Evolutionary conservation across 495 filamentous ascomycete species (phyloP).

Genomic region (Penicillium simplicissimum): DNA sequence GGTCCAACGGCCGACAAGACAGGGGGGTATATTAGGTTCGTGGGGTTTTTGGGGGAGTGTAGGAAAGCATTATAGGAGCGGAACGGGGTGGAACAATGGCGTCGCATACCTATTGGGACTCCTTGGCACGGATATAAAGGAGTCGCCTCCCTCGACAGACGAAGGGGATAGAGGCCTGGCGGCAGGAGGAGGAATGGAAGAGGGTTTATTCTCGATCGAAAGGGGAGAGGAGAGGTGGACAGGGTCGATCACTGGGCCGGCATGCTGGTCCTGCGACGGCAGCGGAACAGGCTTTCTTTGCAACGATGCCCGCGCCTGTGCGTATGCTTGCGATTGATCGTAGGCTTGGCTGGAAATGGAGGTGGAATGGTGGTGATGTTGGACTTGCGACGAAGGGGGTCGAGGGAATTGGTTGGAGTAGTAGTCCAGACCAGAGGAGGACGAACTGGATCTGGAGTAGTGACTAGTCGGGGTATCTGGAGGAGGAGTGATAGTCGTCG

Average conservation of each 20-base stretch:
- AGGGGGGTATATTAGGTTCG: not conserved
- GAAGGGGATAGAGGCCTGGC: slow-evolving; percentile 24
- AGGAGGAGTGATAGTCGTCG: slow-evolving; percentile 13
- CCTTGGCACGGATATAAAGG: slow-evolving; percentile 37
- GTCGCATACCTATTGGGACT: slow-evolving; percentile 47
- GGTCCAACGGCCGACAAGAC: not conserved
- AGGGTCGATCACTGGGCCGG: slow-evolving; percentile 31
- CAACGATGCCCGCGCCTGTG: slow-evolving; percentile 9
- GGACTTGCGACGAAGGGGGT: slow-evolving; percentile 20
- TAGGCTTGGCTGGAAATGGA: not conserved
- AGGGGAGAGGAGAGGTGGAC: slow-evolving; percentile 32
- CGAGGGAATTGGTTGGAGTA: slow-evolving; percentile 22
- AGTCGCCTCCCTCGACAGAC: slow-evolving; percentile 33
- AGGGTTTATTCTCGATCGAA: slow-evolving; percentile 33
- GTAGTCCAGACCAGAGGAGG: slow-evolving; percentile 15
- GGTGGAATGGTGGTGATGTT: not conserved
- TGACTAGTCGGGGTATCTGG: slow-evolving; percentile 6
- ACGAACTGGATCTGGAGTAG: slow-evolving; percentile 6
- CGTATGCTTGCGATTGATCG: not conserved
- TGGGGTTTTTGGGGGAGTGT: slow-evolving; percentile 12
- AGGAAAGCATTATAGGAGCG: slow-evolving; percentile 13
- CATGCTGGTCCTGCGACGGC: slow-evolving; percentile 30
- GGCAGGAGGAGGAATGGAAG: slow-evolving; percentile 28
- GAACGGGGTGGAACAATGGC: slow-evolving; percentile 1
- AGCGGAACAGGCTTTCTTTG: slow-evolving; percentile 43